phyloP scores from a whole-genome alignment of 192 early-diverging fungal species.

The Rhizophagus clarus region DNA sequence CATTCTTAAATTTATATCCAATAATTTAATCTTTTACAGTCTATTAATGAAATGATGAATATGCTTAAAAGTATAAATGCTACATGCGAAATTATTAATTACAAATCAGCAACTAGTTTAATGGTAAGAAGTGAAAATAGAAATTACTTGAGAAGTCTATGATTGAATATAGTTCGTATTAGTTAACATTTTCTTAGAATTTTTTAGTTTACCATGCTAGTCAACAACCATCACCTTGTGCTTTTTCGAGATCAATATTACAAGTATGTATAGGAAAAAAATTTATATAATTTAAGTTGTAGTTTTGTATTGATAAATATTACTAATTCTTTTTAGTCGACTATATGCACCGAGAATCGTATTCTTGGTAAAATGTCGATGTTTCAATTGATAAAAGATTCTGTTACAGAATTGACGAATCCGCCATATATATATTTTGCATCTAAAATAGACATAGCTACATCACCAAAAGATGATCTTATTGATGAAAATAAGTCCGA shows the following conservation, averaged over 20 bases:
- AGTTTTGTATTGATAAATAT: neutral
- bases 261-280: slow-evolving; percentile 44
- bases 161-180: neutral
- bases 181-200: slow-evolving; percentile 42
- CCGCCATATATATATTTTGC: slow-evolving; percentile 26
- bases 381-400: slow-evolving; percentile 31
- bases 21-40: slow-evolving; percentile 25
- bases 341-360: slow-evolving; percentile 28
- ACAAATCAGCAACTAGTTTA: slow-evolving; percentile 45
- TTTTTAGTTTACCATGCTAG: slow-evolving; percentile 50
- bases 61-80: slow-evolving; percentile 40
- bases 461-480: neutral
- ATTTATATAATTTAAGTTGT: neutral
- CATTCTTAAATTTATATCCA: neutral
- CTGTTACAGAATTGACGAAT: slow-evolving; percentile 28
- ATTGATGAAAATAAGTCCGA: neutral
- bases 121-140: slow-evolving; percentile 37
- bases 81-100: slow-evolving; percentile 47
- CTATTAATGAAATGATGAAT: slow-evolving; percentile 43
- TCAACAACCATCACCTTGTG: slow-evolving; percentile 50
- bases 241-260: slow-evolving; percentile 53
- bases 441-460: slow-evolving; percentile 1
- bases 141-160: neutral
- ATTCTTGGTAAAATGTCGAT: slow-evolving; percentile 27
- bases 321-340: slow-evolving; percentile 11